Base-by-base conservation (phyloP, 2,329 filamentous ascomycete genomes). In the Nemania sp. region DNA sequence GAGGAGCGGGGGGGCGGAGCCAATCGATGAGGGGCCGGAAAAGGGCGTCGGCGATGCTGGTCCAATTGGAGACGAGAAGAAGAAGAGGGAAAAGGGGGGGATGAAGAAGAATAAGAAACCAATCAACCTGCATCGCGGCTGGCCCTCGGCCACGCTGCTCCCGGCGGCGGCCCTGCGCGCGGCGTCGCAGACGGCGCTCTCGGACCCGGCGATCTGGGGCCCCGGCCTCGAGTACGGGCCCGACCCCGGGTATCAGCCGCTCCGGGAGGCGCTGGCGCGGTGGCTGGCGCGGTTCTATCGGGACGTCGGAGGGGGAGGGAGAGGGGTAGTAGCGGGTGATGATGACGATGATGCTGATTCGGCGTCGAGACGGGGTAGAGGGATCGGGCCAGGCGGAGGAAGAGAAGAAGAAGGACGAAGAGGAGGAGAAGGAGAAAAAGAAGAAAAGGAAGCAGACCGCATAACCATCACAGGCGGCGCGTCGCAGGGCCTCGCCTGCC, bases 391-490 rank as follows among this genome's bases (percentile, higher is more conserved):
- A 29, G 7, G 25, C 25, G 7, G 25, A 29, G 25, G 25, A 29
- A 7, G 7, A 29, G 4, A 29, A 29, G 25, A 7, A 29, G 4
- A 13, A 3, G 32, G 17, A 69, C 3, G 2, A 25, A 20, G 10
- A 5, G 39, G 12, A 11, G 12, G 25, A 12, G 32, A 17, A 17
- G 40, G 17, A 7, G 29, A 18, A 2, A 15, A 37, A 6, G 29
- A 18, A 5, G n/a, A n/a, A 9, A 18, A 20, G 7, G 43, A 32
- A 10, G 35, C 47, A 3, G 80, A 85, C 2, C 83, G 91, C 34
- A 88, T 97, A 55, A 90, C 88, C 71, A 88, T 97, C 72, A 91
- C 90, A 0, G 92, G 92, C 46, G 93, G 93, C 15, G 93, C 93
- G 2, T 91, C 87, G 66, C 92, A 96, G 79, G 92, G 88, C 71